These are phyloP conservation scores for Cercophora sp. DNA, from an alignment of 495 filamentous ascomycete species.

Conservation along the genomic window DNA sequence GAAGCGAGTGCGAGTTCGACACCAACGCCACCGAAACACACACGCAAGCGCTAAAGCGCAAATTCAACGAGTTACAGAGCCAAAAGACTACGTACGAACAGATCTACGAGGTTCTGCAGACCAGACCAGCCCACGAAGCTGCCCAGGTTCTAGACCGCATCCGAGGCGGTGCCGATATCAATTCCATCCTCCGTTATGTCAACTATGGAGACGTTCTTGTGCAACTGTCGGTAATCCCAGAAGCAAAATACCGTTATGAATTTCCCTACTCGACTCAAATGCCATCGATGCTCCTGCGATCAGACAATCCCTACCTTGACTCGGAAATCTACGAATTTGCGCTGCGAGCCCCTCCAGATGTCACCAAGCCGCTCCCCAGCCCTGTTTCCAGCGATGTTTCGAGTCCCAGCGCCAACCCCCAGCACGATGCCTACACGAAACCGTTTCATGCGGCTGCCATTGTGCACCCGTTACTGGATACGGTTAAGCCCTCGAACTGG, in stretches of 20 bases:
- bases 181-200: conserved; percentile 33
- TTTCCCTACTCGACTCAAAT: conserved; percentile 38
- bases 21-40: conserved; percentile 37
- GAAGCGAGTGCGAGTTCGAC: conserved; percentile 35
- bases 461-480: conserved; percentile 28
- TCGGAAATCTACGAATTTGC: conserved; percentile 33
- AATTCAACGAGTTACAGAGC: conserved; percentile 32
- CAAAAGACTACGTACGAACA: conserved; percentile 33
- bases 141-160: conserved; percentile 35
- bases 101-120: conserved; percentile 31
- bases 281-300: conserved; percentile 27
- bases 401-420: conserved; percentile 13
- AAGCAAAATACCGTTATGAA: conserved; percentile 36
- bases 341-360: neutral
- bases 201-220: conserved; percentile 37
- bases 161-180: conserved; percentile 32
- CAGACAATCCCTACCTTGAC: conserved; percentile 34
- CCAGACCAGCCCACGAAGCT: conserved; percentile 30
- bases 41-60: conserved; percentile 40
- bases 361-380: neutral
- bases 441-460: conserved; percentile 33
- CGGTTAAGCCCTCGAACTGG: conserved; percentile 32
- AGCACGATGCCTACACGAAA: conserved; percentile 30
- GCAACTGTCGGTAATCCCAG: conserved; percentile 34
- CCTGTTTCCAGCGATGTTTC: neutral